Percentiles rank a stretch among this genome's conserved stretches.
Evolutionary conservation across 225 moss, liverwort and hornwort genomes (phyloP).

Genomic region (Pleurozium schreberi): DNA sequence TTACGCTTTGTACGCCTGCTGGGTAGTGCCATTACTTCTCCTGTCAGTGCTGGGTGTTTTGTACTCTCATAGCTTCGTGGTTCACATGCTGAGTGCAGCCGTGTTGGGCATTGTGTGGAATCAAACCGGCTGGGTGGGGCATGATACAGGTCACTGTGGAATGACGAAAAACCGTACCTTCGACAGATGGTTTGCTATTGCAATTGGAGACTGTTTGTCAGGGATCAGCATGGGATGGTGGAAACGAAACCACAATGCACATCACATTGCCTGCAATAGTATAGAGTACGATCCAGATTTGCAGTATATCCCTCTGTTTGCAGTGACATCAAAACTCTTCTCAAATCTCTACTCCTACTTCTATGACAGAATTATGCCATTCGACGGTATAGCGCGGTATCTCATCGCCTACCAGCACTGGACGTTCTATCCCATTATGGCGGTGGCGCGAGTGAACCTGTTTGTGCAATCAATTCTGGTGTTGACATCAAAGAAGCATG

Average conservation of each 20-base stretch:
- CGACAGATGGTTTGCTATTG: conserved; percentile 63
- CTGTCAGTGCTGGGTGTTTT: conserved; percentile 64
- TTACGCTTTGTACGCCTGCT: conserved; percentile 60
- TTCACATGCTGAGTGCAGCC: conserved; percentile 65
- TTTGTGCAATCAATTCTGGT: conserved; percentile 80
- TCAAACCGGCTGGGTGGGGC: conserved; percentile 87
- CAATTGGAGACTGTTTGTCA: conserved; percentile 71
- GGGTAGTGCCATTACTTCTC: conserved; percentile 62
- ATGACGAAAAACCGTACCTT: conserved; percentile 52
- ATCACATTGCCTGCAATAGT: conserved; percentile 91
- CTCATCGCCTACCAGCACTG: conserved; percentile 95
- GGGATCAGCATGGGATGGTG: conserved; percentile 99
- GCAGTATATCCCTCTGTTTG: conserved; percentile 94
- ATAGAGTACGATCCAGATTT: conserved; percentile 92
- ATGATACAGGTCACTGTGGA: conserved; percentile 86
- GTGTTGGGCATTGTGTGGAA: conserved; percentile 89
- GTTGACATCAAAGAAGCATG: conserved; percentile 54
- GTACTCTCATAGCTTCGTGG: conserved; percentile 53
- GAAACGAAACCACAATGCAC: conserved; percentile 93
- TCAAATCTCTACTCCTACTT: conserved; percentile 75
- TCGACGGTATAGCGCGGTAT: conserved; percentile 62
- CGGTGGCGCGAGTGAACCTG: conserved; percentile 83
- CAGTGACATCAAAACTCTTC: conserved; percentile 81
- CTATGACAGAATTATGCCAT: conserved; percentile 76
- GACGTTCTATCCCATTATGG: conserved; percentile 94